Base-by-base conservation (phyloP, 2,329 filamentous ascomycete genomes). In the Tolypocladium amazonense region DNA sequence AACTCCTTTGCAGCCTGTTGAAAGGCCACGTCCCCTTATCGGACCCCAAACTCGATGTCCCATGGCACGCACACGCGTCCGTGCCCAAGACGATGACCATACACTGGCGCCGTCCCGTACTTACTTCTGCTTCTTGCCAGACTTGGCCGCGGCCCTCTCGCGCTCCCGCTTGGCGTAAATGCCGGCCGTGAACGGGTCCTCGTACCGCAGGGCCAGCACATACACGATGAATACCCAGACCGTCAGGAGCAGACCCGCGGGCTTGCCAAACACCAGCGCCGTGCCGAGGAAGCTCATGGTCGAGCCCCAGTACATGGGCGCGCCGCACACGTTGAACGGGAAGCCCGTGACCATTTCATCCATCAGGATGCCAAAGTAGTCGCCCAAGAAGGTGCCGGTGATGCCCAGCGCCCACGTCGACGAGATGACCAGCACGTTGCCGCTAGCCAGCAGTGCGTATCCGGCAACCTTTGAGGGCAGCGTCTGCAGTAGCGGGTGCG, bases 351-450 rank as follows among this genome's bases (percentile, higher is more conserved):
- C 92, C 69, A 93, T 93, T 66, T 88, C 79, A 72, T 97, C 93
- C 92, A 97, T 96, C 65, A 99, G 81, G 73, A 97, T 97, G 67
- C 94, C 94, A 72, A 97, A 99, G 81, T 99, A 99, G 79, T 99
- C 94, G 67, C 94, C 94, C 41, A 99, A 81, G 73, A 97, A 99
- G 43, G 94, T 99, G 63, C 94, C 94, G 0, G 92, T 97, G 69
- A 99, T 85, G 60, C 94, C 94, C 47, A 99, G 85, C 39, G 87
- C 89, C 86, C 87, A 97, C 76, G 96, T 97, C 62, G 89, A 94
- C 39, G 88, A 88, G 57, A 97, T 68, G 56, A 99, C 94, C 41
- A 99, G 85, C 57, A 88, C 75, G 74, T 96, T 97, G 61, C 94
- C 94, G 43, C 77, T 71, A 35, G 81, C 80, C 67, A 97, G 83